Conservation (phyloP, 2,329 filamentous ascomycete genomes). For the Colletotrichum destructivum region DNA sequence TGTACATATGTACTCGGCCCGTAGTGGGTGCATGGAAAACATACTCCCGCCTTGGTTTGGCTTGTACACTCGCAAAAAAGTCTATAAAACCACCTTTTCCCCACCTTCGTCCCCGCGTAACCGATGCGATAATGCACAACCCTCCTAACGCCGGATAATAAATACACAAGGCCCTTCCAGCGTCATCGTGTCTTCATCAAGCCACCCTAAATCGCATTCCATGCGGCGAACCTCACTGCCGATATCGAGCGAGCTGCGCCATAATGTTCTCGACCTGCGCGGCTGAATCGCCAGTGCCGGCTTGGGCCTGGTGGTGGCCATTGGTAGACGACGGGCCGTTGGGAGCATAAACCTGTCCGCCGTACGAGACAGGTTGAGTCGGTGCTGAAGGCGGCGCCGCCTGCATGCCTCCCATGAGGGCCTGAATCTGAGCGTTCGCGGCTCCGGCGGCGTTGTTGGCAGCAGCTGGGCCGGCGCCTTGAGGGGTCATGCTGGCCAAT, state of each 20-base stretch:
- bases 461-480: conserved; percentile 41
- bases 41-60: not conserved
- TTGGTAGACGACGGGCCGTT: conserved; percentile 47
- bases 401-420: conserved; percentile 58
- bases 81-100: conserved; percentile 28
- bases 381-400: conserved; percentile 41
- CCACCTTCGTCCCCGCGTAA: conserved; percentile 2
- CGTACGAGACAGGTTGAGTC: conserved; percentile 50
- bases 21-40: not conserved
- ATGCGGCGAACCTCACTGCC: conserved; percentile 59
- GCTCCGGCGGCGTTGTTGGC: conserved; percentile 44
- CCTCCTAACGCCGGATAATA: conserved; percentile 30
- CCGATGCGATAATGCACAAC: conserved; percentile 12
- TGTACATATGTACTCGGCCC: conserved; percentile 5
- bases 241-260: conserved; percentile 78
- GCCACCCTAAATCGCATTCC: not conserved
- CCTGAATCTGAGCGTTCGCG: conserved; percentile 57
- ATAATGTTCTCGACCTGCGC: conserved; percentile 81
- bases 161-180: conserved; percentile 26
- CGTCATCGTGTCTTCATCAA: conserved; percentile 37
- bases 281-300: conserved; percentile 53
- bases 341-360: conserved; percentile 46
- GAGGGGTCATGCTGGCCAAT: conserved; percentile 63
- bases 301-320: conserved; percentile 40
- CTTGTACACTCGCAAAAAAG: not conserved